Percentiles rank a stretch among this genome's conserved stretches.
Conservation (phyloP, 192 early-diverging fungal genomes). For the Podochytrium sp. region DNA sequence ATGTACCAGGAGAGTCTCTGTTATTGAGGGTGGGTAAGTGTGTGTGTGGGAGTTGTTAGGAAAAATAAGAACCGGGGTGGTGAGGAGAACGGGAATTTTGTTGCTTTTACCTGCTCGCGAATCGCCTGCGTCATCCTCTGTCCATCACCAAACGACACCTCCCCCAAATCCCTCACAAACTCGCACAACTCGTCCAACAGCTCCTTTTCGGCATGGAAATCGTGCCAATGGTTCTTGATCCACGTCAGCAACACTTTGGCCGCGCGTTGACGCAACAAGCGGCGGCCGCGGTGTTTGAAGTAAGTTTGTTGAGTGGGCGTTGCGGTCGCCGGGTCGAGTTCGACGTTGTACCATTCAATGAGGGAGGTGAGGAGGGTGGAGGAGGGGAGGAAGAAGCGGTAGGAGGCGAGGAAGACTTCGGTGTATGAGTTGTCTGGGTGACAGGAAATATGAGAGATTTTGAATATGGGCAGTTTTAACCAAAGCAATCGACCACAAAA, state of each 20-base stretch:
- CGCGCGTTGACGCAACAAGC: slow-evolving; percentile 48
- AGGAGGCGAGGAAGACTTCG: slow-evolving; percentile 59
- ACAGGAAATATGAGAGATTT: background rate
- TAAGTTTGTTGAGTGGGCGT: slow-evolving; percentile 41
- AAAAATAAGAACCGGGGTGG: background rate
- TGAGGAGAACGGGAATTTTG: background rate
- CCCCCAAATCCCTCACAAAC: slow-evolving; percentile 50
- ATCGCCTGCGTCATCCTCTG: slow-evolving; percentile 62
- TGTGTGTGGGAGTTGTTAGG: background rate
- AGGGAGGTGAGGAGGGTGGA: slow-evolving; percentile 42
- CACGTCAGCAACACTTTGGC: slow-evolving; percentile 49
- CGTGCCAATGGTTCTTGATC: slow-evolving; percentile 63
- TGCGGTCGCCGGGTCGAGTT: slow-evolving; percentile 39
- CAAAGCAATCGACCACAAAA: background rate
- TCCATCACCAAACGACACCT: slow-evolving; percentile 52
- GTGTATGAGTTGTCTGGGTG: slow-evolving; percentile 54
- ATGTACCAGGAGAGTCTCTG: slow-evolving; percentile 61
- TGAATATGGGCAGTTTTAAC: background rate
- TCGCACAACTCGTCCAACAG: slow-evolving; percentile 43
- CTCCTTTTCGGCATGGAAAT: slow-evolving; percentile 46
- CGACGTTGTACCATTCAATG: slow-evolving; percentile 63
- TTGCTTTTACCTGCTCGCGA: slow-evolving; percentile 50
- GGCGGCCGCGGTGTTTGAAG: slow-evolving; percentile 41
- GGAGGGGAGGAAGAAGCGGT: slow-evolving; percentile 52
- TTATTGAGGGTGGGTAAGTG: background rate